A percentile compares a stretch with the other conserved stretches of the same genome.
Conservation (phyloP, 345 rosid genomes). For the thale cress (Arabidopsis thaliana) region DNA sequence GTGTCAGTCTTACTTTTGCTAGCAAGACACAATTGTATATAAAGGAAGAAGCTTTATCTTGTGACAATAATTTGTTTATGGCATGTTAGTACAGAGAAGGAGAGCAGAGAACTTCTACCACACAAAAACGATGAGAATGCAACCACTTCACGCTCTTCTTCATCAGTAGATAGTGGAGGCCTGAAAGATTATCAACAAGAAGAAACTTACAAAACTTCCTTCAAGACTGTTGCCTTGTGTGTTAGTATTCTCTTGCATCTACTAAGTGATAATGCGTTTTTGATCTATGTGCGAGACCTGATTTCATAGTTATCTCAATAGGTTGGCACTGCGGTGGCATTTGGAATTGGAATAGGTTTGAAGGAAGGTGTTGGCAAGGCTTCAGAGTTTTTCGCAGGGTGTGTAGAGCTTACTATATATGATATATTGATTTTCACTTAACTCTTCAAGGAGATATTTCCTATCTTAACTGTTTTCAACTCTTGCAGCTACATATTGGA, state of each 20-base stretch:
- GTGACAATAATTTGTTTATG: slow-evolving; percentile 33
- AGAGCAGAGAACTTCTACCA: slow-evolving; percentile 43
- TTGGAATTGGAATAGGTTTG: slow-evolving; percentile 81
- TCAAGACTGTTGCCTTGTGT: slow-evolving; percentile 80
- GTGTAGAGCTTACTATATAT: slow-evolving; percentile 18
- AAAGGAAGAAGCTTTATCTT: slow-evolving; percentile 15
- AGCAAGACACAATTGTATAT: not conserved
- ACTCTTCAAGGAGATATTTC: not conserved
- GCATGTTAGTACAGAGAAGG: slow-evolving; percentile 56
- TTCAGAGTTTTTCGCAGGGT: slow-evolving; percentile 95
- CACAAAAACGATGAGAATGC: slow-evolving; percentile 41
- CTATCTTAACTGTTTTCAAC: not conserved
- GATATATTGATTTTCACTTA: not conserved
- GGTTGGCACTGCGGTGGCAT: slow-evolving; percentile 79
- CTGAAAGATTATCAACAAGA: slow-evolving; percentile 43
- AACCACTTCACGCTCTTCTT: slow-evolving; percentile 22
- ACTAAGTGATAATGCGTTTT: not conserved
- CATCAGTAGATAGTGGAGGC: slow-evolving; percentile 45
- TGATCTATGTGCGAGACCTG: slow-evolving; percentile 31
- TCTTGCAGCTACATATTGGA: slow-evolving; percentile 86
- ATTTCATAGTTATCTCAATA: slow-evolving; percentile 38
- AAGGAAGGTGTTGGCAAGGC: slow-evolving; percentile 83
- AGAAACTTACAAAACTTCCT: slow-evolving; percentile 55
- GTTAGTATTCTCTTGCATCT: slow-evolving; percentile 55
- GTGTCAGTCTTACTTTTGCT: not conserved